Conservation (phyloP, 306 rosid species). For the Urtica urens region DNA sequence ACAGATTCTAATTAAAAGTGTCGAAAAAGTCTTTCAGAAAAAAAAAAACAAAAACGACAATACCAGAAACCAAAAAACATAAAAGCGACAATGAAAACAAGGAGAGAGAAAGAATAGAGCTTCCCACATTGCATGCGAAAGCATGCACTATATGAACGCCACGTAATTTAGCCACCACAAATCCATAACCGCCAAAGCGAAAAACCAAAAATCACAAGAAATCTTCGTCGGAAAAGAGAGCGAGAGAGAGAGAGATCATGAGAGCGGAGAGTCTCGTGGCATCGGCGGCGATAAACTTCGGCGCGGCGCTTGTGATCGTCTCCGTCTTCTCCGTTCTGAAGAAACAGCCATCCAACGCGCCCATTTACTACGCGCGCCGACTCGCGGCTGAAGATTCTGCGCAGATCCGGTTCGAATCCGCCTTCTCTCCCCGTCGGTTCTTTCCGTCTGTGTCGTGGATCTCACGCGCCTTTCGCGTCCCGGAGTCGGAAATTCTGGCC, state of each 20-base stretch:
- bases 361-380: slow-evolving; percentile 60
- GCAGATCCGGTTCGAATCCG: slow-evolving; percentile 15
- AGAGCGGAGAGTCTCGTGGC: slow-evolving; percentile 56
- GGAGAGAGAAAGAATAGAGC: too few relatives aligned
- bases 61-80: too few relatives aligned
- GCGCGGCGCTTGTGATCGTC: slow-evolving; percentile 51
- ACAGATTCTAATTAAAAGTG: too few relatives aligned
- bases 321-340: slow-evolving; percentile 70
- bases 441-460: slow-evolving; percentile 70
- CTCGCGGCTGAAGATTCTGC: slow-evolving; percentile 29
- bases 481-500: slow-evolving; percentile 50
- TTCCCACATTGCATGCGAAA: too few relatives aligned
- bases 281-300: slow-evolving; percentile 74
- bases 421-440: slow-evolving; percentile 26
- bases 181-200: slow-evolving; percentile 9
- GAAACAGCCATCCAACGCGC: slow-evolving; percentile 56
- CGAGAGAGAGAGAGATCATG: slow-evolving; percentile 23
- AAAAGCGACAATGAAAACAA: background rate
- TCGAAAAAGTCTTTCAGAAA: too few relatives aligned
- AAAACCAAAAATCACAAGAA: background rate
- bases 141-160: too few relatives aligned
- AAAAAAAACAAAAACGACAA: too few relatives aligned
- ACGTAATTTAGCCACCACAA: too few relatives aligned
- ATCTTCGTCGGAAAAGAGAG: background rate
- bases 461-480: slow-evolving; percentile 35